Percentiles rank a stretch among this genome's conserved stretches.
Evolutionary conservation across 2,329 filamentous ascomycete genomes (phyloP).

Genomic region (Bertia moriformis): DNA sequence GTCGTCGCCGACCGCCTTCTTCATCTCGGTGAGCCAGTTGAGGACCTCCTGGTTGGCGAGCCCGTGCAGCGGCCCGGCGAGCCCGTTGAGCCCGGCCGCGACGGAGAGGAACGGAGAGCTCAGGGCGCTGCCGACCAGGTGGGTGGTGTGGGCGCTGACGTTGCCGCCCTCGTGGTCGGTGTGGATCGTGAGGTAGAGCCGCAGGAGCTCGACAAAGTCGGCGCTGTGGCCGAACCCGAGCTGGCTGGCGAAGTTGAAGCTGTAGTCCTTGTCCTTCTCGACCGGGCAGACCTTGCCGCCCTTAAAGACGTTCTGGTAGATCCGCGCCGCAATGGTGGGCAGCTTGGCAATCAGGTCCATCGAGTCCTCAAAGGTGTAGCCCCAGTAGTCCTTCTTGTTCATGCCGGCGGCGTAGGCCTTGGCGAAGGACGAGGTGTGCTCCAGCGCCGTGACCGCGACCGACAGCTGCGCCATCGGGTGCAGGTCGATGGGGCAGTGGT

Average conservation of each 20-base stretch:
- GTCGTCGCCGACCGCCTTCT: conserved; percentile 83
- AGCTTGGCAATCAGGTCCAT: conserved; percentile 99
- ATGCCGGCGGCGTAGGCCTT: conserved; percentile 98
- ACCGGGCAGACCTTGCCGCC: conserved; percentile 92
- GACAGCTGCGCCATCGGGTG: conserved; percentile 99
- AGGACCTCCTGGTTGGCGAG: conserved; percentile 99
- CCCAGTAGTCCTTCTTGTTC: conserved; percentile 99
- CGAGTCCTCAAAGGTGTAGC: conserved; percentile 96
- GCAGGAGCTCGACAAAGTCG: conserved; percentile 96
- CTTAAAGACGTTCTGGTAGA: conserved; percentile 99
- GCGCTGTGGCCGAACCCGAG: conserved; percentile 88
- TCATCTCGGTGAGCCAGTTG: conserved; percentile 98
- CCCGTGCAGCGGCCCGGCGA: conserved; percentile 95
- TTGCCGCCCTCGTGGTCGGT: conserved; percentile 99
- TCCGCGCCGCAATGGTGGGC: conserved; percentile 90
- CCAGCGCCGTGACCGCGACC: conserved; percentile 88
- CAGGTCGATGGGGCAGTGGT: conserved; percentile 96
- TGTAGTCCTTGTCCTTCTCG: conserved; percentile 98
- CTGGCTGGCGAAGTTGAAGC: conserved; percentile 99
- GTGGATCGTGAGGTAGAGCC: conserved; percentile 98
- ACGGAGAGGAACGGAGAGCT: conserved; percentile 96
- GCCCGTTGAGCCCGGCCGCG: conserved; percentile 90
- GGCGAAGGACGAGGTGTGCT: conserved; percentile 94
- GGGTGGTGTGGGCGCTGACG: conserved; percentile 94
- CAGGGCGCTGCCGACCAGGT: conserved; percentile 90